A percentile compares a stretch with the other conserved stretches of the same genome.
Conservation (phyloP, 2,329 filamentous ascomycete species). For the Ampelomyces quisqualis region DNA sequence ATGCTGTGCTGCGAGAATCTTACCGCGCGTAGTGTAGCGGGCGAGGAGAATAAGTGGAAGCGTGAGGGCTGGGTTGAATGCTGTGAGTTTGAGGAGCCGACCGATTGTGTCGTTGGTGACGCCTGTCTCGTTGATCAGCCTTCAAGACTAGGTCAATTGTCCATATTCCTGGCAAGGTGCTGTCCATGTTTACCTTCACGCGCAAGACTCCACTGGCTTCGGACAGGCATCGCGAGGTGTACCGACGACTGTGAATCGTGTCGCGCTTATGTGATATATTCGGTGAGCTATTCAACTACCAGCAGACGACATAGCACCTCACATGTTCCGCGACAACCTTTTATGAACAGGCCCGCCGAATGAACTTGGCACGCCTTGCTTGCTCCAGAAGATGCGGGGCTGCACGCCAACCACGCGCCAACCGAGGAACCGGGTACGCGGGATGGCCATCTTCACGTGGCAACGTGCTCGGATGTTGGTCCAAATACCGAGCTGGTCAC, state of each 20-base stretch:
- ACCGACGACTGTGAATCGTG: neutral
- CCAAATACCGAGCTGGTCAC: neutral
- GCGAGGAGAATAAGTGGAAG: conserved; percentile 64
- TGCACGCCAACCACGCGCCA: neutral
- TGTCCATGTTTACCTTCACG: conserved; percentile 47
- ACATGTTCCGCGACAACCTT: neutral
- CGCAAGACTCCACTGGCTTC: conserved; percentile 42
- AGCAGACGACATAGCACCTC: neutral
- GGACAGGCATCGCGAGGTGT: conserved; percentile 35
- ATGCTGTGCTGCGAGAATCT: conserved; percentile 51
- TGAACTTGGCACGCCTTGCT: neutral
- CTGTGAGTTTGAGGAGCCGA: conserved; percentile 59
- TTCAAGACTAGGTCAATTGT: too few relatives aligned
- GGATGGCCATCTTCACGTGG: neutral
- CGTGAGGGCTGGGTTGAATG: conserved; percentile 64
- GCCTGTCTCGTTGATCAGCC: conserved; percentile 19
- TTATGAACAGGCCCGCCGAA: conserved; percentile 3
- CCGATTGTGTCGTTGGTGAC: conserved; percentile 58
- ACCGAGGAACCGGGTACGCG: conserved; percentile 1
- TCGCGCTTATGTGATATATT: too few relatives aligned
- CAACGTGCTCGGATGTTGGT: neutral
- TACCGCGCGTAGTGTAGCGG: conserved; percentile 63
- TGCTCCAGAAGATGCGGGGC: conserved; percentile 1
- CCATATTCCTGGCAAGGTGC: too few relatives aligned
- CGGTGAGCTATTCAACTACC: neutral